phyloP scores from a whole-genome alignment of 495 filamentous ascomycete genomes.

The Neurospora tetraspora region DNA sequence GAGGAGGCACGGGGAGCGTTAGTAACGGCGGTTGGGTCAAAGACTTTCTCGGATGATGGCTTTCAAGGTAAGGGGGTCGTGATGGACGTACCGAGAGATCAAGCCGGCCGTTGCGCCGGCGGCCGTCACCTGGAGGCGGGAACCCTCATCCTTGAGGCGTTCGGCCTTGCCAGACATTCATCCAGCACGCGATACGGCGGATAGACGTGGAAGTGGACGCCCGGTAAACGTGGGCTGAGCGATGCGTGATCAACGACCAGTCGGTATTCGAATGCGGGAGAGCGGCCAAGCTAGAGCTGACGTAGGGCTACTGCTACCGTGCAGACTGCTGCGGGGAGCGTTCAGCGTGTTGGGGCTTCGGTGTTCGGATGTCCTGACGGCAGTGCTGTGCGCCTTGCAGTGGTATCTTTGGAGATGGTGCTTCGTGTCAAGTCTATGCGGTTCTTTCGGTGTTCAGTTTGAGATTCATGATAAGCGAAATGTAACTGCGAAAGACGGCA shows the following conservation, averaged over 20 bases:
- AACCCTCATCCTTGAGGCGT: constrained; percentile 90
- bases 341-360: neutral
- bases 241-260: neutral
- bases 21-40: neutral
- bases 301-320: neutral
- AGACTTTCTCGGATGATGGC: neutral
- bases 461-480: neutral
- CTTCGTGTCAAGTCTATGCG: neutral
- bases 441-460: neutral
- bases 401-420: neutral
- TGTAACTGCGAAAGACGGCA: neutral
- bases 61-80: constrained; percentile 11
- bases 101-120: constrained; percentile 85
- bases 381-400: neutral
- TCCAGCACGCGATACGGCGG: constrained; percentile 5
- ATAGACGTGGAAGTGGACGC: neutral
- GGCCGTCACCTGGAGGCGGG: constrained; percentile 65
- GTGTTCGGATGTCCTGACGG: neutral
- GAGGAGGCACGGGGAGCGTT: neutral
- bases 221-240: neutral
- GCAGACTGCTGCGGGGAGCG: neutral
- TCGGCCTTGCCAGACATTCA: constrained; percentile 31
- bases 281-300: neutral
- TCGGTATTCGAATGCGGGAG: neutral
- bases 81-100: constrained; percentile 80